These are phyloP conservation scores for Xylaria hypoxylon DNA, from an alignment of 2,329 filamentous ascomycete species.

Conservation along the genomic window DNA sequence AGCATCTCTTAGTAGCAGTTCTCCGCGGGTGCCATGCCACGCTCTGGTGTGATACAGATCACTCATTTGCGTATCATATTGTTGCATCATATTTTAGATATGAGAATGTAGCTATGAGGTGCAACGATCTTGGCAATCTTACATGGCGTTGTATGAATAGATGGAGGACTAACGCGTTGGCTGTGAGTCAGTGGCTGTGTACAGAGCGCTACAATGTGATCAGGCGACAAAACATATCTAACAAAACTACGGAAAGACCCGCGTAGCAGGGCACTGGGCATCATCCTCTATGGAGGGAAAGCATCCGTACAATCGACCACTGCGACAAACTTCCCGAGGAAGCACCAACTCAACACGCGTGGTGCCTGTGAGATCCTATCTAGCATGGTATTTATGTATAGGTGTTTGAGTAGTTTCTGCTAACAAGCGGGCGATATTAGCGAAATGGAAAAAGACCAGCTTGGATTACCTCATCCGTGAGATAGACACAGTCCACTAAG, in stretches of 20 bases:
- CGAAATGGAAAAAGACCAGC: slow-evolving; percentile 40
- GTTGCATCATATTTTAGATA: slow-evolving; percentile 16
- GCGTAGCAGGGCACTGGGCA: not conserved
- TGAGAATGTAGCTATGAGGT: too few relatives aligned
- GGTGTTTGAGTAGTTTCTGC: not conserved
- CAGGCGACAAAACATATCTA: too few relatives aligned
- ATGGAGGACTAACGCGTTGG: too few relatives aligned
- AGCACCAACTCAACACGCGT: not conserved
- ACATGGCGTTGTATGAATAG: too few relatives aligned
- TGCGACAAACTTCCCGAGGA: slow-evolving; percentile 1
- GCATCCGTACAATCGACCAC: not conserved
- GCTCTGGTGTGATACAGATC: not conserved
- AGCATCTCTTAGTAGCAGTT: not conserved
- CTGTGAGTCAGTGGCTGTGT: too few relatives aligned
- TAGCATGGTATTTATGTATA: not conserved
- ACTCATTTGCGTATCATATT: not conserved
- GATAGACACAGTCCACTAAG: slow-evolving; percentile 15
- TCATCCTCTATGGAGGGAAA: not conserved
- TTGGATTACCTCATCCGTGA: slow-evolving; percentile 46
- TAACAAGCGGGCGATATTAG: not conserved
- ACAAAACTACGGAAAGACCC: not conserved
- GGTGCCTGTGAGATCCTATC: not conserved
- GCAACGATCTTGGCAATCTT: too few relatives aligned
- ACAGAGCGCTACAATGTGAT: too few relatives aligned
- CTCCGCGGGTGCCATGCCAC: not conserved